Evolutionary conservation across 306 rosid genomes (phyloP).

Genomic region (Luffa aegyptiaca): DNA sequence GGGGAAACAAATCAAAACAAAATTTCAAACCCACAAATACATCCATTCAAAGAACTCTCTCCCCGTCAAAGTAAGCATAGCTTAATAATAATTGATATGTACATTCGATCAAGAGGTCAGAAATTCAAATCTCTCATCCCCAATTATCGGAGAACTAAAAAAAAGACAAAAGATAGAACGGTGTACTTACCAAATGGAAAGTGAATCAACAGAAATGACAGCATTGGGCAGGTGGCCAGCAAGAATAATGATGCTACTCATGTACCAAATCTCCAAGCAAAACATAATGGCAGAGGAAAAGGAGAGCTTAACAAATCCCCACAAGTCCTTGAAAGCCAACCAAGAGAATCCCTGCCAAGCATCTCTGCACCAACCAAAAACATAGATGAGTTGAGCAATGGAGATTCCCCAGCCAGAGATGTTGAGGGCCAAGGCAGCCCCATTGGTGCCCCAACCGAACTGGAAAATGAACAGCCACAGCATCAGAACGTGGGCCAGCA

Average conservation of each 20-base stretch:
- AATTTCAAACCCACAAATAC: background rate
- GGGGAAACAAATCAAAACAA: background rate
- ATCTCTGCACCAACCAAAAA: slow-evolving; percentile 58
- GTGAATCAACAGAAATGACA: slow-evolving; percentile 40
- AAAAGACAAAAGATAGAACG: no score
- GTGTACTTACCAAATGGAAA: slow-evolving; percentile 46
- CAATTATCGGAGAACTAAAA: no score
- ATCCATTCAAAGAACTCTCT: background rate
- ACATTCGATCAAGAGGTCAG: no score
- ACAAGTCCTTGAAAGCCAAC: slow-evolving; percentile 56
- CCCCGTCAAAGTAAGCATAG: no score
- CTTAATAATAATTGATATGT: no score
- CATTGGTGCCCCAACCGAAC: slow-evolving; percentile 43
- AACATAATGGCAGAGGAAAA: slow-evolving; percentile 79
- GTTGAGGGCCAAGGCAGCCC: slow-evolving; percentile 56
- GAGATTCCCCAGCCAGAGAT: slow-evolving; percentile 49
- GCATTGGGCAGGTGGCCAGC: slow-evolving; percentile 33
- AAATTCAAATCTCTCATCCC: no score
- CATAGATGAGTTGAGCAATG: slow-evolving; percentile 48
- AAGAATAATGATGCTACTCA: slow-evolving; percentile 16
- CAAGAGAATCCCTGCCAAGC: slow-evolving; percentile 67
- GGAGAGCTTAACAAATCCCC: slow-evolving; percentile 67
- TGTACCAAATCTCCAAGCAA: slow-evolving; percentile 61
- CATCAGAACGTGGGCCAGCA: slow-evolving; percentile 29
- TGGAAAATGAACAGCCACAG: slow-evolving; percentile 39